Evolutionary conservation across 495 filamentous ascomycete species (phyloP).

Genomic region (Penicillium macrosclerotiorum): DNA sequence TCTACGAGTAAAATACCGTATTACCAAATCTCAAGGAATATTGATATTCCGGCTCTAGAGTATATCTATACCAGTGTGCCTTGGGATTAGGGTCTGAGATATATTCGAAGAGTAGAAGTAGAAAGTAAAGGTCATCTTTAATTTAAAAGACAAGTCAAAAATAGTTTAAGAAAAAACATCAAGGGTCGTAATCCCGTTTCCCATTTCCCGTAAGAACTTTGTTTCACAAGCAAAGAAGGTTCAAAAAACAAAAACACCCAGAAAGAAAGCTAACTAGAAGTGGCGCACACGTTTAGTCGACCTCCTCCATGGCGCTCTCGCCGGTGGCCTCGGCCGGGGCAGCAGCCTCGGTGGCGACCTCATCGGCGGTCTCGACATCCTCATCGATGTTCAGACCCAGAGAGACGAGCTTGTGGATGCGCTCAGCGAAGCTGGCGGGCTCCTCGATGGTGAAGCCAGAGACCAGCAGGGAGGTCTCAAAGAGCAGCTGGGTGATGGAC

Average conservation of each 20-base stretch:
- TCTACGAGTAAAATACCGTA: too few species aligned
- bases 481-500: constrained; percentile 95
- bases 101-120: background rate
- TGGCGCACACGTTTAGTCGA: constrained; percentile 54
- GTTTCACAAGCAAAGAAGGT: constrained; percentile 16
- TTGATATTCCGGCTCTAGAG: too few species aligned
- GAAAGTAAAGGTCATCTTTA: constrained; percentile 13
- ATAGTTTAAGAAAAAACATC: constrained; percentile 21
- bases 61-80: too few species aligned
- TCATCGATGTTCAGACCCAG: constrained; percentile 96
- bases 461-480: constrained; percentile 96
- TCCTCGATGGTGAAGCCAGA: constrained; percentile 99
- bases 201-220: constrained; percentile 34
- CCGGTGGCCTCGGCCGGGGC: constrained; percentile 56
- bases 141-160: constrained; percentile 13
- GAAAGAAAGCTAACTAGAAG: constrained; percentile 5
- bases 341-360: constrained; percentile 60
- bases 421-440: constrained; percentile 94
- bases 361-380: constrained; percentile 70
- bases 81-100: background rate
- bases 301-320: constrained; percentile 73
- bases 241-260: background rate
- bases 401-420: constrained; percentile 97
- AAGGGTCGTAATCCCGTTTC: constrained; percentile 35
- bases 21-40: too few species aligned